Conservation (phyloP, 2,329 filamentous ascomycete genomes). For the Epichloe coenophiala region DNA sequence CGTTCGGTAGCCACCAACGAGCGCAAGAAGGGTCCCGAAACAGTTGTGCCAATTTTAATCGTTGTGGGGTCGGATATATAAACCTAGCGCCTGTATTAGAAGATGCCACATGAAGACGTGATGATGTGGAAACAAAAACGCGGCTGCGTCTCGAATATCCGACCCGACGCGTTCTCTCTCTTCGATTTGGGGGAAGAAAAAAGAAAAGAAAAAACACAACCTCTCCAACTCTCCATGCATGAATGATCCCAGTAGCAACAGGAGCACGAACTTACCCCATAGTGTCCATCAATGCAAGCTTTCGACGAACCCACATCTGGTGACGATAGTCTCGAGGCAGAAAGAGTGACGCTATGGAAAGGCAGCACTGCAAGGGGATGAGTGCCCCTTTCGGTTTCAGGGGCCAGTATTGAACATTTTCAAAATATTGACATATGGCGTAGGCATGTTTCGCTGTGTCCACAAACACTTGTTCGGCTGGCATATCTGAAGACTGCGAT, state of each 20-base stretch:
- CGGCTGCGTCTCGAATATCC: too few relatives aligned
- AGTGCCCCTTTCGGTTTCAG: conserved; percentile 56
- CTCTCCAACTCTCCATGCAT: too few relatives aligned
- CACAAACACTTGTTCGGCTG: conserved; percentile 33
- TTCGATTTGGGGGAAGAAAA: neutral
- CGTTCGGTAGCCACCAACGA: conserved; percentile 81
- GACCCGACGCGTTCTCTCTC: neutral
- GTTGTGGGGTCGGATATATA: conserved; percentile 63
- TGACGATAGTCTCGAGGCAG: conserved; percentile 62
- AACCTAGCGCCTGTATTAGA: conserved; percentile 42
- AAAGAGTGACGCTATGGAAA: conserved; percentile 67
- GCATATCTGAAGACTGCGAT: conserved; percentile 50
- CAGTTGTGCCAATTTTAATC: conserved; percentile 59
- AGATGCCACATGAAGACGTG: neutral
- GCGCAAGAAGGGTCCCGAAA: conserved; percentile 60
- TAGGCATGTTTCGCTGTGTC: conserved; percentile 51
- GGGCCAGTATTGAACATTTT: conserved; percentile 62
- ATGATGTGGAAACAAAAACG: neutral
- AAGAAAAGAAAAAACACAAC: too few relatives aligned
- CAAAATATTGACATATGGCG: conserved; percentile 63
- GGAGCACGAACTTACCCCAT: conserved; percentile 49
- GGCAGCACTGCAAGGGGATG: conserved; percentile 58
- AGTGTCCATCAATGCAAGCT: conserved; percentile 65
- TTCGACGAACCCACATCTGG: conserved; percentile 65
- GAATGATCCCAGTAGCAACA: too few relatives aligned